Base-by-base conservation (phyloP, 495 filamentous ascomycete genomes). In the Sphaerosporella brunnea region DNA sequence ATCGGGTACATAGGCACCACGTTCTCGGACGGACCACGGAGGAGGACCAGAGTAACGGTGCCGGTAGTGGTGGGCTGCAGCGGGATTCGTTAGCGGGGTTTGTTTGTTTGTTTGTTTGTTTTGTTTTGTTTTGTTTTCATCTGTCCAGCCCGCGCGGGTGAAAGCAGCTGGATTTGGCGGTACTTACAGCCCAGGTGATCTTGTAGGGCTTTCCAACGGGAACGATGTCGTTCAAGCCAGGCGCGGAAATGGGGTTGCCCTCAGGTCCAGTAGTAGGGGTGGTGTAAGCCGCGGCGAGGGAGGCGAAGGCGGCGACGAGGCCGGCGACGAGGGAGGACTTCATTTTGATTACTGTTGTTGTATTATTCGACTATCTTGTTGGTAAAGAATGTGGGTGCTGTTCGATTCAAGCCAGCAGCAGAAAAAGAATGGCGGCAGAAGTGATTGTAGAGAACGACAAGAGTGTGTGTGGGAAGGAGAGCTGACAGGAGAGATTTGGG, bases 31-130 rank as follows among this genome's bases (percentile, higher is more conserved):
- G 76, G 75, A 7, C 79, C 79, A 42, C 67, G 68, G 40, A 81
- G 70, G 47, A 83, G 74, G 36, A 79, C 62, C 39, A 83, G 60
- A 4, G 78, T 74, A 50, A 82, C 62, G 15, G 63, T 65, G 28
- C 68, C 40, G 1, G 58, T 46, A 26, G 59, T 63, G 26, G 71
- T 71, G 30, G 68, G 65, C 63, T 65, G 38, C 40, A 10, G 13
- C 5, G 37, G 13, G n/a, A n/a, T n/a, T n/a, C n/a, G n/a, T n/a
- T n/a, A n/a, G n/a, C n/a, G n/a, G n/a, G n/a, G n/a, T n/a, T n/a
- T n/a, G n/a, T n/a, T n/a, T n/a, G n/a, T n/a, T n/a, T n/a, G n/a
- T n/a, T 32, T 40, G 37, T 40, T 20, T 15, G 37, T 40, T 38
- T n/a, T 16, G 11, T n/a, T 38, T 38, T 5, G n/a, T n/a, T n/a